phyloP scores from a whole-genome alignment of 371 early-diverging fungal species.

The Lichtheimia ornata region DNA sequence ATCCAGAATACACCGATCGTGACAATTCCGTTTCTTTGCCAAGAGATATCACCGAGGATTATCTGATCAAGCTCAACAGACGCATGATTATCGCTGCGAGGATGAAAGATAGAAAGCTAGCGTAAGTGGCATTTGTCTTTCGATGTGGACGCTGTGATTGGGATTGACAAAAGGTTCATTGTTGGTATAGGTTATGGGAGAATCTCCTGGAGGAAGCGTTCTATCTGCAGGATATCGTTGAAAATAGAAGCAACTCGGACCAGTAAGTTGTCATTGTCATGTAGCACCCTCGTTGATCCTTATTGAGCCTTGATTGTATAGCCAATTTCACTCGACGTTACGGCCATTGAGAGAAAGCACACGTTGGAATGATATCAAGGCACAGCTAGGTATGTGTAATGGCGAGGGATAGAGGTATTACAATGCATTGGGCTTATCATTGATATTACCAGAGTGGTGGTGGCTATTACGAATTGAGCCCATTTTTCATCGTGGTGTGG shows the following conservation, averaged over 20 bases:
- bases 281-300: neutral
- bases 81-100: conserved; percentile 62
- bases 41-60: conserved; percentile 54
- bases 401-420: neutral
- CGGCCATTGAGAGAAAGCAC: conserved; percentile 23
- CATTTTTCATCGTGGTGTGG: conserved; percentile 52
- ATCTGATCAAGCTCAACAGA: conserved; percentile 51
- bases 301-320: neutral
- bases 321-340: conserved; percentile 54
- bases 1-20: conserved; percentile 30
- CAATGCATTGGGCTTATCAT: neutral
- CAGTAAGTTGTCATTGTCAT: conserved; percentile 36
- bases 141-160: too few relatives aligned
- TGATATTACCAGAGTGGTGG: conserved; percentile 66
- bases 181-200: conserved; percentile 57
- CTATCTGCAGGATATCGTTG: conserved; percentile 74
- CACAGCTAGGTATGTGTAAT: conserved; percentile 13
- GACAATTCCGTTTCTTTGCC: conserved; percentile 40
- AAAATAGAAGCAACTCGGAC: conserved; percentile 59
- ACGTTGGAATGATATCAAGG: conserved; percentile 15
- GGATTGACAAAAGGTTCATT: too few relatives aligned
- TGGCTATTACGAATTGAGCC: conserved; percentile 83
- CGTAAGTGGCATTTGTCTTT: conserved; percentile 50
- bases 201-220: conserved; percentile 67
- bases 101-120: conserved; percentile 63